phyloP scores from a whole-genome alignment of 73 alveolate species.

The Paraurostyla sp. region DNA sequence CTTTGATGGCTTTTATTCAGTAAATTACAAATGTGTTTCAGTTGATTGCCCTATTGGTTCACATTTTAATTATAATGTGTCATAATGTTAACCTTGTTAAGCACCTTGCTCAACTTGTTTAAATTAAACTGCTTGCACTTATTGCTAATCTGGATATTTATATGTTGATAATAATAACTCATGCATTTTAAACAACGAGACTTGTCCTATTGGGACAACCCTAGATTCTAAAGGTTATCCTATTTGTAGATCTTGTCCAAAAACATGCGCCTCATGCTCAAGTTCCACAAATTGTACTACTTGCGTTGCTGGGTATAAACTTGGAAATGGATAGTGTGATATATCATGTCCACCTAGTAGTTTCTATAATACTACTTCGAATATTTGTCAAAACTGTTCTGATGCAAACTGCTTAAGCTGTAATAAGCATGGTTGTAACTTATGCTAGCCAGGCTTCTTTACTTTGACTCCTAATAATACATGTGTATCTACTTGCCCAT shows the following conservation, averaged over 20 bases:
- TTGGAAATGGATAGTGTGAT: background rate
- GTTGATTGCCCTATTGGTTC: background rate
- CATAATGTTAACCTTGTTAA: background rate
- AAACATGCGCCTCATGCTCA: background rate
- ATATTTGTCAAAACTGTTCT: background rate
- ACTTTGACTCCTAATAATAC: background rate
- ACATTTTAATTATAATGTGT: background rate
- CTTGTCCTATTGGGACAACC: background rate
- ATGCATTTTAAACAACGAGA: background rate
- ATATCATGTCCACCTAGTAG: background rate
- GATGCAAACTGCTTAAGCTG: slow-evolving; percentile 1
- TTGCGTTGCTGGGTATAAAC: background rate
- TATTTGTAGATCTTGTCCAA: background rate
- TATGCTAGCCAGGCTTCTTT: background rate
- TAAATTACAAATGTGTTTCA: background rate
- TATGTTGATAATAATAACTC: background rate
- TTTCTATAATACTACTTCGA: background rate
- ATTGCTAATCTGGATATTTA: background rate
- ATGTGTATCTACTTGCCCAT: background rate
- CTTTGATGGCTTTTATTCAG: background rate
- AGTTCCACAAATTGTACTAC: background rate
- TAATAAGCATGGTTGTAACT: background rate
- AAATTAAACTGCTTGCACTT: background rate
- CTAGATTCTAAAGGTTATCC: background rate
- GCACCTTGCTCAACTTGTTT: slow-evolving; percentile 1